Evolutionary conservation across 164 flowering plant genomes (phyloP).

Genomic region (Macadamia tetraphylla): DNA sequence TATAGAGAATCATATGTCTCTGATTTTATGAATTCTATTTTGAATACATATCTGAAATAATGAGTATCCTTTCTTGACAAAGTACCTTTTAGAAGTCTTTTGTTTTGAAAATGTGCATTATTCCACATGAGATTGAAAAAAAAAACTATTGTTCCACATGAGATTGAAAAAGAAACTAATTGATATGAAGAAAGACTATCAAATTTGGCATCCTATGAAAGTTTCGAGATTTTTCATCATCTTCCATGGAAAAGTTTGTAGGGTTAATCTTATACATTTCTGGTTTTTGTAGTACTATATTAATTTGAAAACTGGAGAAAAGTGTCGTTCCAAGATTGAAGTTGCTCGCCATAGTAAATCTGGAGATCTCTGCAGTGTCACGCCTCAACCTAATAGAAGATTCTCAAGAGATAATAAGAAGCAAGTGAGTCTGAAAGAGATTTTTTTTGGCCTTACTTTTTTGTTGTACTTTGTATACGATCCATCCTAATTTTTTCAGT

Average conservation of each 20-base stretch:
- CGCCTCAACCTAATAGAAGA: conserved; percentile 4
- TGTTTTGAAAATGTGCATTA: too few relatives aligned
- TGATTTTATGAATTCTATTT: too few relatives aligned
- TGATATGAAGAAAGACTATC: background rate
- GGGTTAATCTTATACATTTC: background rate
- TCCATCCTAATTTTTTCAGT: background rate
- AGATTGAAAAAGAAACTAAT: too few relatives aligned
- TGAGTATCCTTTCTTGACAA: too few relatives aligned
- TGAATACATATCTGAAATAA: too few relatives aligned
- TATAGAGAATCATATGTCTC: too few relatives aligned
- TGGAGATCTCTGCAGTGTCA: conserved; percentile 3
- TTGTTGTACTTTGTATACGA: background rate
- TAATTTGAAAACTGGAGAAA: conserved; percentile 24
- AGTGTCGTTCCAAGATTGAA: conserved; percentile 30
- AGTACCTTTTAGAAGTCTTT: too few relatives aligned
- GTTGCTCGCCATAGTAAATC: conserved; percentile 15
- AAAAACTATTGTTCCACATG: too few relatives aligned
- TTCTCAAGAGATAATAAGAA: conserved; percentile 10
- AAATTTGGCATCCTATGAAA: background rate
- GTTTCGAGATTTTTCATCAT: background rate
- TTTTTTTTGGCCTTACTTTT: background rate
- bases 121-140: too few relatives aligned
- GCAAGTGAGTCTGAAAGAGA: conserved; percentile 17
- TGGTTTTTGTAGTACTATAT: conserved; percentile 25
- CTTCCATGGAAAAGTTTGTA: background rate